Evolutionary conservation across 768 basidiomycete genomes (phyloP).

Genomic region (Hydnomerulius pinastri): DNA sequence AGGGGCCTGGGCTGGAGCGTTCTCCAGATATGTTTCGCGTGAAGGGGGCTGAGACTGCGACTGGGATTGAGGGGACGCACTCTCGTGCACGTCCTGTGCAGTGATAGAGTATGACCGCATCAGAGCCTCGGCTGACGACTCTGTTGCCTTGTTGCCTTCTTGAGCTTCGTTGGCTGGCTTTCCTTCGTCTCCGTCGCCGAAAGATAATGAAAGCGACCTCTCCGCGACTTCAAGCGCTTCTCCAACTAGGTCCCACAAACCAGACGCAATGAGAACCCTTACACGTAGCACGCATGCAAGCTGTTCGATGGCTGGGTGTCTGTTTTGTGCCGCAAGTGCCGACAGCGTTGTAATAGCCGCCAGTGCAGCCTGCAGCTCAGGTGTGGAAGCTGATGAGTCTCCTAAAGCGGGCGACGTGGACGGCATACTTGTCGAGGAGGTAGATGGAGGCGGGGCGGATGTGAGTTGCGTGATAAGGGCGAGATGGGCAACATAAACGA

Average conservation of each 20-base stretch:
- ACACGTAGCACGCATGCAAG: constrained; percentile 59
- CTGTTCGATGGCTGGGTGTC: constrained; percentile 46
- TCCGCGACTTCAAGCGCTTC: constrained; percentile 54
- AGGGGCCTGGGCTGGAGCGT: background rate
- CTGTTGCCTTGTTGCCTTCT: constrained; percentile 11
- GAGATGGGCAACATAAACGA: constrained; percentile 57
- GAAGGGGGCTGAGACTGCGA: constrained; percentile 13
- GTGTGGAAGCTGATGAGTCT: constrained; percentile 7
- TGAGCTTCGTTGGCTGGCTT: background rate
- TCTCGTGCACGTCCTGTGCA: constrained; percentile 26
- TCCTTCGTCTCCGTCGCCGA: constrained; percentile 15
- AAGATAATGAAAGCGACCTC: constrained; percentile 45
- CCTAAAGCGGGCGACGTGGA: background rate
- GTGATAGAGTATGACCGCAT: constrained; percentile 33
- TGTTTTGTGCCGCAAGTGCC: constrained; percentile 27
- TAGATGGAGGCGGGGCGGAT: constrained; percentile 16
- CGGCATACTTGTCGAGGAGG: constrained; percentile 8
- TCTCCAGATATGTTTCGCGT: background rate
- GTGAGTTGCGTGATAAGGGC: constrained; percentile 51
- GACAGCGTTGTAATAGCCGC: constrained; percentile 36
- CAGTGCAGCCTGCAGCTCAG: constrained; percentile 34
- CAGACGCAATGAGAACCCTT: constrained; percentile 54
- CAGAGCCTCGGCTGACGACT: constrained; percentile 11
- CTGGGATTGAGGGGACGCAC: constrained; percentile 22
- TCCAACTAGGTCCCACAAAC: constrained; percentile 53